Conservation (phyloP, 2,329 filamentous ascomycete genomes). For the Fusarium phyllophilum region DNA sequence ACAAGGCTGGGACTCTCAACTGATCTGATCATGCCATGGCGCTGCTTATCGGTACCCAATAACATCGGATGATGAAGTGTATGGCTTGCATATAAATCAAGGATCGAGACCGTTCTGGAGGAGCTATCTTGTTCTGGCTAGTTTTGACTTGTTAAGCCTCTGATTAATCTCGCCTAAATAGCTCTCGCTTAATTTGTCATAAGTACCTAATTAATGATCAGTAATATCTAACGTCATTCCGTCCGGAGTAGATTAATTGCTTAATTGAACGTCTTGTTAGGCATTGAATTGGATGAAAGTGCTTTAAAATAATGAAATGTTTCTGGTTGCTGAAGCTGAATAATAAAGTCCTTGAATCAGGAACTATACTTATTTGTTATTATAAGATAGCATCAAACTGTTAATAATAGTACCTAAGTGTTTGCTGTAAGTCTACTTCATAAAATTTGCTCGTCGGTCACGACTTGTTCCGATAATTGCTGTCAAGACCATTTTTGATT, state of each 20-base stretch:
- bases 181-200: background rate
- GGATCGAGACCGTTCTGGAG: background rate
- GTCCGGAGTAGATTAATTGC: accelerated
- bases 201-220: background rate
- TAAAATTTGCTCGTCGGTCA: no score
- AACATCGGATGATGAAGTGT: background rate
- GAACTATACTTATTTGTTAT: accelerated
- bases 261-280: background rate
- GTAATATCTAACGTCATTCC: background rate
- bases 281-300: accelerated
- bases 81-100: no score
- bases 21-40: background rate
- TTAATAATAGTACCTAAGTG: accelerated
- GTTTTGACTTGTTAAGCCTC: background rate
- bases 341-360: no score
- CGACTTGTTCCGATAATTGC: background rate
- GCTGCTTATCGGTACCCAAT: background rate
- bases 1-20: background rate
- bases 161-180: background rate
- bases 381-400: accelerated
- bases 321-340: background rate
- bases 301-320: accelerated
- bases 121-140: background rate
- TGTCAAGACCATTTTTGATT: background rate
- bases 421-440: background rate